Conservation (phyloP, 768 basidiomycete species). For the Polyporus arcularius region DNA sequence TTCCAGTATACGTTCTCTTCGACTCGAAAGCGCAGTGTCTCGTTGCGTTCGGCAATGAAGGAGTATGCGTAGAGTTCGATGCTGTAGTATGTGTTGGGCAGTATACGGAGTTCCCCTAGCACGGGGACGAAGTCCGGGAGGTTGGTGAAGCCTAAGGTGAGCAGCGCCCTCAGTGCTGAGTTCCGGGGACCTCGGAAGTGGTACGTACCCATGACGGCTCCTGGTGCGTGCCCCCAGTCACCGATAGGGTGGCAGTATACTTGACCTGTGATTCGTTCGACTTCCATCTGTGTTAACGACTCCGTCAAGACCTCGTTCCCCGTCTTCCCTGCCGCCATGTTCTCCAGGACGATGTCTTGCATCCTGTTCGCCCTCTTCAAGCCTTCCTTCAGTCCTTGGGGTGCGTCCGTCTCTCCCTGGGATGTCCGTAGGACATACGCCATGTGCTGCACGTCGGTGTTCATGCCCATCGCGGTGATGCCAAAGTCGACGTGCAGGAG, state of each 20-base stretch:
- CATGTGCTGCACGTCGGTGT: conserved; percentile 59
- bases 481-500: conserved; percentile 58
- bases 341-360: conserved; percentile 49
- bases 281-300: conserved; percentile 45
- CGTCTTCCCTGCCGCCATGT: conserved; percentile 47
- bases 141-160: conserved; percentile 43
- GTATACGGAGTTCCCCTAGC: conserved; percentile 47
- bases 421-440: conserved; percentile 50
- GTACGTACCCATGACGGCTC: conserved; percentile 48
- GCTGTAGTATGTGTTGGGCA: conserved; percentile 54
- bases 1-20: conserved; percentile 50
- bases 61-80: conserved; percentile 54
- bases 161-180: background rate
- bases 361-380: conserved; percentile 48
- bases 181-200: conserved; percentile 4
- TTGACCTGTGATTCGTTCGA: conserved; percentile 47
- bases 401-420: conserved; percentile 42
- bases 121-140: conserved; percentile 47
- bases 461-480: conserved; percentile 53
- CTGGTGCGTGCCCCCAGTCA: conserved; percentile 56
- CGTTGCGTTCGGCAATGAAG: conserved; percentile 50
- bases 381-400: conserved; percentile 45
- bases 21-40: conserved; percentile 44
- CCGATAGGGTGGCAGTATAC: conserved; percentile 58
- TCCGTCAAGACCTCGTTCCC: conserved; percentile 48